Evolutionary conservation across 345 rosid species (phyloP).

Genomic region (Eutrema japonicum): DNA sequence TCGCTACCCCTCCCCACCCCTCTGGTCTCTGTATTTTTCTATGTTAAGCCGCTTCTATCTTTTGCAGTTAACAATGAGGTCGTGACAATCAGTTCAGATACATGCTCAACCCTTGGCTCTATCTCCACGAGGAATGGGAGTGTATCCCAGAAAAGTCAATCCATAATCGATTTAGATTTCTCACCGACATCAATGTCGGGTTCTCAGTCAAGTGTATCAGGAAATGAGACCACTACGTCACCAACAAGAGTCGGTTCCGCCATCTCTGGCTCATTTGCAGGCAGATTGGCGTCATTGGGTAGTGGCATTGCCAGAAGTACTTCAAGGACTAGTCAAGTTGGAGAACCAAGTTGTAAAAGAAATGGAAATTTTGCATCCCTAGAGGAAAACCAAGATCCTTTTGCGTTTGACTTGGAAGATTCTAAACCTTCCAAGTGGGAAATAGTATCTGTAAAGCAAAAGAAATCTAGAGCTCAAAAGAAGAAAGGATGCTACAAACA

Average conservation of each 20-base stretch:
- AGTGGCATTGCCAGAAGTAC: constrained; percentile 48
- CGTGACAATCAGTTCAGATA: constrained; percentile 61
- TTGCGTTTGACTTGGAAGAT: constrained; percentile 87
- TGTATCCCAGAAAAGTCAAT: constrained; percentile 54
- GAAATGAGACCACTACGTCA: constrained; percentile 50
- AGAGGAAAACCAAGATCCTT: constrained; percentile 80
- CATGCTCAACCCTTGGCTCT: constrained; percentile 51
- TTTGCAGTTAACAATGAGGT: constrained; percentile 65
- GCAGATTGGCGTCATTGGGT: constrained; percentile 52
- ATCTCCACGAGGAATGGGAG: constrained; percentile 46
- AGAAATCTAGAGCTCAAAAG: constrained; percentile 51
- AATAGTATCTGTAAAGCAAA: constrained; percentile 60
- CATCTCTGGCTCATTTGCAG: constrained; percentile 57
- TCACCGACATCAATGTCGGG: constrained; percentile 47
- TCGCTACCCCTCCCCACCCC: neutral
- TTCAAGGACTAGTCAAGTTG: constrained; percentile 51
- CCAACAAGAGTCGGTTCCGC: constrained; percentile 59
- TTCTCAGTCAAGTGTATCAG: constrained; percentile 52
- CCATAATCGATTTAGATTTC: constrained; percentile 49
- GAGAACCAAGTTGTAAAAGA: constrained; percentile 49
- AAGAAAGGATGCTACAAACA: constrained; percentile 46
- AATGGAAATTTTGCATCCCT: constrained; percentile 46
- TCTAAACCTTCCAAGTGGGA: constrained; percentile 94
- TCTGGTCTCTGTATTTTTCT: constrained; percentile 19
- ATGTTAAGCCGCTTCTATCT: constrained; percentile 33